Base-by-base conservation (phyloP, 306 rosid genomes). In the Myrica gale region DNA sequence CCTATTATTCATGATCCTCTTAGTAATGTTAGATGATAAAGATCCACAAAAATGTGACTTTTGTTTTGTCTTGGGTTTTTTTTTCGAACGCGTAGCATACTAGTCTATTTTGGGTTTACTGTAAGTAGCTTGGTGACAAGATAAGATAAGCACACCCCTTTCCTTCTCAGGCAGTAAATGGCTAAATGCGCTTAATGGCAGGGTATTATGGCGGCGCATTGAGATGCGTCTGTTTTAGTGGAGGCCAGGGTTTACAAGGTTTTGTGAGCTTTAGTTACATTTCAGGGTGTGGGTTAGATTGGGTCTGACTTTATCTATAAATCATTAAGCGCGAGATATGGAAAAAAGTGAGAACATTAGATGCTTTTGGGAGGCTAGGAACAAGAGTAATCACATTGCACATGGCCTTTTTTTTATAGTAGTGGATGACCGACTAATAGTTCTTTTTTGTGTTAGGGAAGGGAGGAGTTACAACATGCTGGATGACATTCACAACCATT, bases 381-480 rank as follows among this genome's bases (percentile, higher is more conserved):
- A 41, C 69, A 16, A 9, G 48, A 3, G 45, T 17, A 17, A 39
- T 65, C 20, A 9, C 69, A 61, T 16, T 41, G 69, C 48, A 8
- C 46, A 7, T 4, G 4, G 47, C 12, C 6, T 0, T n/a, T 0
- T 0, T 7, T 0, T 7, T 23, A 9, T 72, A 69, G 9, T 42
- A 51, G 37, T 32, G 72, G 60, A 68, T 57, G 52, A 4, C 16
- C 0, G 32, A 52, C 72, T 77, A 67, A 81, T 74, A 60, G 32
- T 76, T 51, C 83, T 68, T 79, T 78, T 13, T 82, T 81, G 78
- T 81, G 47, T 65, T 82, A 89, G 97, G 97, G 71, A 90, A 84
- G 84, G 93, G 85, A 65, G 98, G 97, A 87, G 96, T 95, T 57
- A 92, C 80, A 95, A 92, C 90, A 90, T 85, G 89, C 75, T 95